Evolutionary conservation across 805 yeast species (phyloP), one percentile per base, ranked within the genome.

Genomic region (Yamadazyma scolyti): DNA sequence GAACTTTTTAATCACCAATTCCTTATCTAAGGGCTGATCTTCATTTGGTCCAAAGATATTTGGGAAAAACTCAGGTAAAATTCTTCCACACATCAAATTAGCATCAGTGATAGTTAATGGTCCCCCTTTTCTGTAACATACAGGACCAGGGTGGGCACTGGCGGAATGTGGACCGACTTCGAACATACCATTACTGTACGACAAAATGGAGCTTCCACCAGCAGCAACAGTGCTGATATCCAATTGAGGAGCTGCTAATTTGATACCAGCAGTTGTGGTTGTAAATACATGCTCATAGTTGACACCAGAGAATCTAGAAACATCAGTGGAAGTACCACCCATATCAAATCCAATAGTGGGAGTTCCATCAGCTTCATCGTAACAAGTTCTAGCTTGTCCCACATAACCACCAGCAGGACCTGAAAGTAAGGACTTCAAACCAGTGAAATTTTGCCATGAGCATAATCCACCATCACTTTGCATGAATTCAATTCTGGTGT

Each of bases 311-410:
- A 62, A 85, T 40, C 94, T 65, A 5, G 86, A 77, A 2, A 83
- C 88, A 58, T 85, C 95, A 1, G 95, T 85, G 1, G 90, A 81
- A 1, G 95, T 85, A 28, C 95, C 95, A 29, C 95, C 95, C 89
- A 85, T 83, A 55, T 85, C 95, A 44, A 85, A 82, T 0, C 93
- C 94, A 34, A 85, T 73, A 27, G 82, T 65, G 0, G 95, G 88
- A 15, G 71, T 68, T 9, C 60, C 57, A 33, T 72, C 71, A 38
- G 76, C 68, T 6, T 20, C 39, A 34, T 54, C 48, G 30, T 36
- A 45, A 29, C 39, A 43, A 17, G 52, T 47, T 21, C 34, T 33
- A 10, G 46, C 43, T 23, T 41, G 36, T 11, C 52, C 52, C 25
- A 47, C 50, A 9, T 45, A 47, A n/a, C 52, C 52, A 22, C 52